A percentile compares a stretch with the other conserved stretches of the same genome.
These are phyloP conservation scores for Aspergillus tanneri DNA, from an alignment of 2,329 filamentous ascomycete genomes.

Conservation along the genomic window DNA sequence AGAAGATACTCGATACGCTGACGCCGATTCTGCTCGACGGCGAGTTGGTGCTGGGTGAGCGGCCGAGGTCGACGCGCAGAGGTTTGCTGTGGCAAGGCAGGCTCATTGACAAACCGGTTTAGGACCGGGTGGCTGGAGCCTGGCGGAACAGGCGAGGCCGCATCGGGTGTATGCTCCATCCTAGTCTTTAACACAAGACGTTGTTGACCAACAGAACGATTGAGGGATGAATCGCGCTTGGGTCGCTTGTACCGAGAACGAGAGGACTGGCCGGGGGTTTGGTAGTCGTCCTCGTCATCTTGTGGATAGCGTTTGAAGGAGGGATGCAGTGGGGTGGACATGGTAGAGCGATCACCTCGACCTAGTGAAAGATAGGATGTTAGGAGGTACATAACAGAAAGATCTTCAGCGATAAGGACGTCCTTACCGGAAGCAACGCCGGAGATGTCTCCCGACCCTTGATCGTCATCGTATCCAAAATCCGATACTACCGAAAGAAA, in stretches of 20 bases:
- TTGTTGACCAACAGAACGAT: slow-evolving; percentile 37
- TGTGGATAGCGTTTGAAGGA: slow-evolving; percentile 32
- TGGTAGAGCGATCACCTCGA: slow-evolving; percentile 30
- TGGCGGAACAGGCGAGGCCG: slow-evolving; percentile 45
- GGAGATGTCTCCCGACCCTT: slow-evolving; percentile 29
- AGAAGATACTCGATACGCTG: slow-evolving; percentile 50
- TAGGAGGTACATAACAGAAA: too few relatives aligned
- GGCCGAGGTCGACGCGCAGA: slow-evolving; percentile 46
- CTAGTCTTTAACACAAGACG: slow-evolving; percentile 47
- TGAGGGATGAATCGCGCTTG: slow-evolving; percentile 39
- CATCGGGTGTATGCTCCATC: slow-evolving; percentile 44
- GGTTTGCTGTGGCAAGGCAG: slow-evolving; percentile 29
- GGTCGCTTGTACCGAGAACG: slow-evolving; percentile 42
- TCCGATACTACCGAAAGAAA: slow-evolving; percentile 17
- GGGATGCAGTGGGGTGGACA: slow-evolving; percentile 42
- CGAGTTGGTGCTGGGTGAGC: slow-evolving; percentile 51
- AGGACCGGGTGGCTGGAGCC: slow-evolving; percentile 43
- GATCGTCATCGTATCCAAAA: slow-evolving; percentile 36
- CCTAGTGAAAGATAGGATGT: slow-evolving; percentile 11
- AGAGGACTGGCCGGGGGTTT: slow-evolving; percentile 37
- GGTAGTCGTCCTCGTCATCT: slow-evolving; percentile 45
- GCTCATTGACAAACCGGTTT: slow-evolving; percentile 41
- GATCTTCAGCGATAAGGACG: neutral
- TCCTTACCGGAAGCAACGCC: slow-evolving; percentile 15
- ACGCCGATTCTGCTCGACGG: slow-evolving; percentile 50